Base-by-base conservation (phyloP, 1,284 basidiomycete species). In the Porphyrellus sp. region DNA sequence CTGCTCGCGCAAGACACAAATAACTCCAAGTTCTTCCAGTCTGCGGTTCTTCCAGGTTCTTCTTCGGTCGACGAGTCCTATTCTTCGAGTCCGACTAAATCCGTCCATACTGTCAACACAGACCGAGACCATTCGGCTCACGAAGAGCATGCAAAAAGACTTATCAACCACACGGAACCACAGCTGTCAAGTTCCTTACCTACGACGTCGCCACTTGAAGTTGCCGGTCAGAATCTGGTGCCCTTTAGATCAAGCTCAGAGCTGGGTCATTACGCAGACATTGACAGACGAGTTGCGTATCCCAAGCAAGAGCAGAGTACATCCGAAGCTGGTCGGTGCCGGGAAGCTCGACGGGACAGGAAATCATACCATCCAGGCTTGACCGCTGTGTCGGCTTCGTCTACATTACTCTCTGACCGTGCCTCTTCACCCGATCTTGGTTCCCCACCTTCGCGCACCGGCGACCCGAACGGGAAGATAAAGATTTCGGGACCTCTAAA, bases 401-500 rank as follows among this genome's bases (percentile, higher is more conserved):
- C 82, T 8, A 69, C 70, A 27, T 55, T 62, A 24, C 70, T 76
- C 27, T 69, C 73, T 37, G 83, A 86, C 50, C 80, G 83, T 53
- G 71, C 75, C 6, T 72, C 83, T 49, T 83, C 85, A 13, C 84
- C 85, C 16, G 83, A 86, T 55, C 78, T 78, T 58, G 64, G 73
- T 53, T 59, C 74, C 31, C 65, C 64, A 42, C 65, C 57, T 28
- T 37, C 49, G 5, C 62, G 64, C 23, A 69, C 40, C 61, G 64
- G 52, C 67, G 81, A 62, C 56, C 20, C 59, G 31, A 76, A 77
- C 46, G 75, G 77, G 49, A 86, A 86, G 68, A 81, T 85, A 40
- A 91, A 93, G 70, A 96, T 96, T 52, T 93, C 91, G n/a, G 90
- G 83, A 0, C 93, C 93, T 30, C 78, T 94, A 69, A 87, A 88